These are phyloP conservation scores for Esteya vermicola DNA, from an alignment of 2,329 filamentous ascomycete genomes.

Conservation along the genomic window DNA sequence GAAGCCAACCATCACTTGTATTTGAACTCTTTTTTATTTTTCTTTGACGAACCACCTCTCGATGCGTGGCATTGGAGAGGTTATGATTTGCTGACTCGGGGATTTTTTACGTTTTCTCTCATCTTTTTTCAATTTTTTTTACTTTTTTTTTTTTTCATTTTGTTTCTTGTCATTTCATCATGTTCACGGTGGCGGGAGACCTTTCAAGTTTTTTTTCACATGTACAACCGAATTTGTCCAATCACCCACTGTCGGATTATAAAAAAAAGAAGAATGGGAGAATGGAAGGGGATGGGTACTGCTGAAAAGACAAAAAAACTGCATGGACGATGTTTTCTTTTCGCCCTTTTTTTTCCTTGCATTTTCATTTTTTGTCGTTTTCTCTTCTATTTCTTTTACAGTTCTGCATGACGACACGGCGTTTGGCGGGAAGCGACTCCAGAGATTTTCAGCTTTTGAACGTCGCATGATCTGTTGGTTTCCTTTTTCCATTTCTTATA, in stretches of 20 bases:
- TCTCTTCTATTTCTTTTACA: slow-evolving; percentile 11
- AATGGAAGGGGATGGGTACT: slow-evolving; percentile 6
- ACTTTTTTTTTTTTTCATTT: slow-evolving; percentile 6
- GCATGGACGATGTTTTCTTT: slow-evolving; percentile 10
- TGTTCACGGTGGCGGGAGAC: background rate
- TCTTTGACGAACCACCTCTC: slow-evolving; percentile 2
- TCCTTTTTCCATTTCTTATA: background rate
- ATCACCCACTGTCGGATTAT: slow-evolving; percentile 8
- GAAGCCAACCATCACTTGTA: slow-evolving; percentile 41
- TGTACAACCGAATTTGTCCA: slow-evolving; percentile 8
- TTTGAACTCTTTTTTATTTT: slow-evolving; percentile 27
- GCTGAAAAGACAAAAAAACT: slow-evolving; percentile 12
- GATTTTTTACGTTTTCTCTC: slow-evolving; percentile 2
- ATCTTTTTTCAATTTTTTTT: slow-evolving; percentile 7
- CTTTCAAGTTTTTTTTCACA: background rate
- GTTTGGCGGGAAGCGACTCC: slow-evolving; percentile 8
- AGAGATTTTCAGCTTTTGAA: background rate
- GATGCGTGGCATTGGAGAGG: background rate
- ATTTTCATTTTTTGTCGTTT: slow-evolving; percentile 3
- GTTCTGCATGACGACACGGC: slow-evolving; percentile 3
- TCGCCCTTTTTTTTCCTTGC: background rate
- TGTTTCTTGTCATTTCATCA: slow-evolving; percentile 11
- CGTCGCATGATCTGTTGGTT: background rate
- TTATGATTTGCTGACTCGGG: background rate
- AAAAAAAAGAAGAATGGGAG: slow-evolving; percentile 12